Evolutionary conservation across 163 green algal species (phyloP).

Genomic region (Scenedesmus sp.): DNA sequence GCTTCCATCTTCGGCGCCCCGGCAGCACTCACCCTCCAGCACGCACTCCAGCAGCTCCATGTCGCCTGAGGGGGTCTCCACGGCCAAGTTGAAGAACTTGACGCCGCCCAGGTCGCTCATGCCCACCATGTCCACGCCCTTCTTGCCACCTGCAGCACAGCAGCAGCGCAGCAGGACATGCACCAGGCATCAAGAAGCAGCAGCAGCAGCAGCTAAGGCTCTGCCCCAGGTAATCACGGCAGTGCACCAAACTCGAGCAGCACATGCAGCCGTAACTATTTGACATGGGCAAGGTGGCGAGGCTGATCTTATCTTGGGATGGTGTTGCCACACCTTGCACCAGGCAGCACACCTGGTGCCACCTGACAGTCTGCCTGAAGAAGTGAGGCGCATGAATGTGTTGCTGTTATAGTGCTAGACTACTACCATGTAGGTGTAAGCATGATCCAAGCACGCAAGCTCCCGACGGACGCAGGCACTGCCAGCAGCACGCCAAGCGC

Average conservation of each 20-base stretch:
- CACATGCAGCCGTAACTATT: background rate
- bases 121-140: constrained; percentile 65
- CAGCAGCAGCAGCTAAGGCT: background rate
- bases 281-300: background rate
- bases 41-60: constrained; percentile 79
- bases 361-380: background rate
- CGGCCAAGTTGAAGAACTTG: constrained; percentile 79
- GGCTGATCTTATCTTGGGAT: background rate
- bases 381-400: background rate
- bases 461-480: background rate
- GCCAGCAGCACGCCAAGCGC: background rate
- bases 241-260: background rate
- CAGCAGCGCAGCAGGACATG: constrained; percentile 50
- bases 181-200: background rate
- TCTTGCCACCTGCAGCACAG: constrained; percentile 59
- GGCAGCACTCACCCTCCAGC: constrained; percentile 67
- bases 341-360: background rate
- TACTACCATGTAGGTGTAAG: background rate
- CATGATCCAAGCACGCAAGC: background rate
- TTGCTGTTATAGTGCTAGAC: background rate
- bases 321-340: background rate
- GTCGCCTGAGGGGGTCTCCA: constrained; percentile 82
- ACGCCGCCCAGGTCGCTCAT: constrained; percentile 86
- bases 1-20: constrained; percentile 54
- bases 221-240: background rate